These are phyloP conservation scores for Pseudotsuga menziesii DNA, from an alignment of 75 land plant genomes.

Conservation along the genomic window DNA sequence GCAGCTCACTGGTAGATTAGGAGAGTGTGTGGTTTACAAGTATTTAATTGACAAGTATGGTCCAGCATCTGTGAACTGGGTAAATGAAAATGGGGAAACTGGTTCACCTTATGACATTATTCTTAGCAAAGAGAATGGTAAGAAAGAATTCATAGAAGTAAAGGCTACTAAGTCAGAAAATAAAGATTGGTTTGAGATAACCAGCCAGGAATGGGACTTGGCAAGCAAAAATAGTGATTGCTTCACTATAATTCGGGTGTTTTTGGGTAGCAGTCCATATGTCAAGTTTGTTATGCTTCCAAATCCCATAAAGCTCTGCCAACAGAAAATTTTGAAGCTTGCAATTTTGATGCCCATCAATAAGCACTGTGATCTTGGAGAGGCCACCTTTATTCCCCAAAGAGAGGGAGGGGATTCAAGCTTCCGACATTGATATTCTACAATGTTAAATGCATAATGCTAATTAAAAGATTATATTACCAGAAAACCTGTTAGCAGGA, in stretches of 20 bases:
- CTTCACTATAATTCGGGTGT: constrained; percentile 65
- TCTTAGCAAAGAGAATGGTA: constrained; percentile 28
- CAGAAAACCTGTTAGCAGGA: too few relatives aligned
- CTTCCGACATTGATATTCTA: background rate
- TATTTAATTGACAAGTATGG: constrained; percentile 48
- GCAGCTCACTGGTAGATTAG: constrained; percentile 55
- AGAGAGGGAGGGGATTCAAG: background rate
- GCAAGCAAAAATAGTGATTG: constrained; percentile 63
- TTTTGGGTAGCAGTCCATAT: constrained; percentile 17
- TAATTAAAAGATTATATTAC: too few relatives aligned
- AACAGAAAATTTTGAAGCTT: constrained; percentile 49
- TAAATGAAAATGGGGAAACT: constrained; percentile 67
- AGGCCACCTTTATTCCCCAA: constrained; percentile 1
- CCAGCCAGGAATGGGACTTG: constrained; percentile 79
- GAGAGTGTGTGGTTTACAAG: constrained; percentile 64
- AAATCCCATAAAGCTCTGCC: constrained; percentile 64
- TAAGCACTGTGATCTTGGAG: background rate
- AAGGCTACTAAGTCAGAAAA: constrained; percentile 67
- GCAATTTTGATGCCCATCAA: constrained; percentile 54
- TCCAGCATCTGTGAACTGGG: constrained; percentile 52
- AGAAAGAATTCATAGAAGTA: constrained; percentile 72
- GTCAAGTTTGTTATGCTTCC: constrained; percentile 46
- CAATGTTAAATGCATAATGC: too few relatives aligned
- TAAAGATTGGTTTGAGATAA: constrained; percentile 83
- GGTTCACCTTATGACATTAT: constrained; percentile 79